phyloP scores from a whole-genome alignment of 208 protist genomes.

The Lotmaria passim region DNA sequence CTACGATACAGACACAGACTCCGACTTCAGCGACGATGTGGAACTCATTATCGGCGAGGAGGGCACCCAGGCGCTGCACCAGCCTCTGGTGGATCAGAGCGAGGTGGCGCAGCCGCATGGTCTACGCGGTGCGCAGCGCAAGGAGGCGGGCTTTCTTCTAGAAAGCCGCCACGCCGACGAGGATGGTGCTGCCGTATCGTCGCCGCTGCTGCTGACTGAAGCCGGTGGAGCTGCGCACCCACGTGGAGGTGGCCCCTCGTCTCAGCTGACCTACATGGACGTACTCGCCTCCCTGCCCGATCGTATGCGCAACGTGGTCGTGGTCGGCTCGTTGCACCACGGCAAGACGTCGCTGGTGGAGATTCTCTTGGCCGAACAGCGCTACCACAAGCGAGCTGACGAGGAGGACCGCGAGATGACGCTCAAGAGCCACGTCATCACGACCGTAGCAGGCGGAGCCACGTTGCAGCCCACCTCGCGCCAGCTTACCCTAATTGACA shows the following conservation, averaged over 20 bases:
- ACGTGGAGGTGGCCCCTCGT: neutral
- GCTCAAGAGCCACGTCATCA: conserved; percentile 74
- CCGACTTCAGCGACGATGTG: conserved; percentile 82
- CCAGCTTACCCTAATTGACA: conserved; percentile 98
- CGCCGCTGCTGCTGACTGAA: conserved; percentile 35
- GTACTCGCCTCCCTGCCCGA: conserved; percentile 58
- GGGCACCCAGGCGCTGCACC: conserved; percentile 57
- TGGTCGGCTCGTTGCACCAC: conserved; percentile 96
- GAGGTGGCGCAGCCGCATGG: conserved; percentile 32
- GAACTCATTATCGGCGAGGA: conserved; percentile 85
- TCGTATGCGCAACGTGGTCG: conserved; percentile 93
- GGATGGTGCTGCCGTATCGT: conserved; percentile 7
- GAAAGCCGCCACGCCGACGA: conserved; percentile 35
- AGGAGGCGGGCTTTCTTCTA: conserved; percentile 42
- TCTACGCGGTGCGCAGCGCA: conserved; percentile 6
- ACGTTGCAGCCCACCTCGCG: conserved; percentile 55
- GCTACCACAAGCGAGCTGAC: conserved; percentile 61
- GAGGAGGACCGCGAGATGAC: conserved; percentile 70
- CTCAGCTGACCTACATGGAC: conserved; percentile 46
- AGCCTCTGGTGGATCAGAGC: conserved; percentile 64
- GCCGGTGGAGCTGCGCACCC: neutral
- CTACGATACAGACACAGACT: conserved; percentile 24
- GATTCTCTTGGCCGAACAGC: conserved; percentile 45
- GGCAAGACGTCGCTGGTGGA: conserved; percentile 98
- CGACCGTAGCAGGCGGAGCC: conserved; percentile 48